Evolutionary conservation across 2,329 filamentous ascomycete genomes (phyloP).

Genomic region (Colletotrichum sp.): DNA sequence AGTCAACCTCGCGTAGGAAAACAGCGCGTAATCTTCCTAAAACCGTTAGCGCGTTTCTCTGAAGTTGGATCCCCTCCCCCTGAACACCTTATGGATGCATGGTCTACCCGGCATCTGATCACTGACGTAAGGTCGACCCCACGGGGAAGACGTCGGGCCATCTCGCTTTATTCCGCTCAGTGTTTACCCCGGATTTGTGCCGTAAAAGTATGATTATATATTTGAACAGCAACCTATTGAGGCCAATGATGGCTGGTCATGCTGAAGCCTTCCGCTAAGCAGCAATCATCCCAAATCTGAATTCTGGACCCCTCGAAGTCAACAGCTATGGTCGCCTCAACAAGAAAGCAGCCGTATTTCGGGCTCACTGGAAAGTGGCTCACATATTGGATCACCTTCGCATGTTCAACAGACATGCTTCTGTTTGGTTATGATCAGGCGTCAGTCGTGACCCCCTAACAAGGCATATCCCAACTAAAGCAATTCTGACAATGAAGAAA

Average conservation of each 20-base stretch:
- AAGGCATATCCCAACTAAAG: not conserved
- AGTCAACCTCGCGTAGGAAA: not conserved
- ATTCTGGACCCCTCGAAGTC: not conserved
- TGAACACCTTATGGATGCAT: not conserved
- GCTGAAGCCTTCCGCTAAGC: not conserved
- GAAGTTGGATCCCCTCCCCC: not conserved
- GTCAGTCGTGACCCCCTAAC: not conserved
- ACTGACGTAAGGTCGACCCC: not conserved
- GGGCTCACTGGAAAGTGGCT: not conserved
- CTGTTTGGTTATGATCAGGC: not conserved
- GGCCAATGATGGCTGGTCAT: not conserved
- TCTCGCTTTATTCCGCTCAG: not conserved
- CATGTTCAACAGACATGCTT: not conserved
- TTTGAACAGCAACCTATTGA: not conserved
- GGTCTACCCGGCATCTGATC: not conserved
- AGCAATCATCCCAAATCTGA: not conserved
- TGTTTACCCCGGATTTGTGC: not conserved
- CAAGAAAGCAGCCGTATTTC: not conserved
- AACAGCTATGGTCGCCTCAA: not conserved
- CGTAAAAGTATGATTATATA: not conserved
- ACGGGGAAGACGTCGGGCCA: not conserved
- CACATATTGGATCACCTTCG: not conserved
- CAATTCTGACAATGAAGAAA: not conserved
- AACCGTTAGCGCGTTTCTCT: not conserved
- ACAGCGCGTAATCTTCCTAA: not conserved